These are phyloP conservation scores for Ormosia emarginata DNA, from an alignment of 306 rosid genomes.

Conservation along the genomic window DNA sequence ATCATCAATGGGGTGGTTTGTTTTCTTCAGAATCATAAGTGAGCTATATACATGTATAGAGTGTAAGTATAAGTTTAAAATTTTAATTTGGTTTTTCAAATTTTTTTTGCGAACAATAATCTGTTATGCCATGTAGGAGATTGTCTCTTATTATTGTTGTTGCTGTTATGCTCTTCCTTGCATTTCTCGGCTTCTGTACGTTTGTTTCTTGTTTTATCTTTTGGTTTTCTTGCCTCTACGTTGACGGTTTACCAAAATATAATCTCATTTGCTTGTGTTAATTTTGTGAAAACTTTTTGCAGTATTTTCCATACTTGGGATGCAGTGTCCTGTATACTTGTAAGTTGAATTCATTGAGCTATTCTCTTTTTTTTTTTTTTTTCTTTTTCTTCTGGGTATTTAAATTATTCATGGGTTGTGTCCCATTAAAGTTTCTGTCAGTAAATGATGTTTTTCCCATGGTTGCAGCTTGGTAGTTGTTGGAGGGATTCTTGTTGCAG, in stretches of 20 bases:
- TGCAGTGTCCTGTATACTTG: conserved; percentile 56
- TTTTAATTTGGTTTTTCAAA: not conserved
- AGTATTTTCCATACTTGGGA: conserved; percentile 64
- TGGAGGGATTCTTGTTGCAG: conserved; percentile 65
- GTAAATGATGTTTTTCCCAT: conserved; percentile 11
- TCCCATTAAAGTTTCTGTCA: not conserved
- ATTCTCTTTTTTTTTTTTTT: not conserved
- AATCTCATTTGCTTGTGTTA: not conserved
- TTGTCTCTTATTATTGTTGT: conserved; percentile 50
- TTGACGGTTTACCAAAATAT: not conserved
- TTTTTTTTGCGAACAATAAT: not conserved
- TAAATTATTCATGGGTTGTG: not conserved
- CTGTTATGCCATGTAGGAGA: conserved; percentile 42
- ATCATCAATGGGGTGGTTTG: too few species aligned
- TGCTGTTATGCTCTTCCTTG: conserved; percentile 53
- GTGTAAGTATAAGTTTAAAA: conserved; percentile 10
- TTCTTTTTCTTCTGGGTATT: not conserved
- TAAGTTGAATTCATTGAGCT: conserved; percentile 35
- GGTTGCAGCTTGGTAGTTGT: conserved; percentile 47
- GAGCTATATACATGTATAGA: too few species aligned
- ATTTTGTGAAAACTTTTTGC: conserved; percentile 24
- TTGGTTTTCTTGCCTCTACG: too few species aligned
- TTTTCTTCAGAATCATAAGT: too few species aligned
- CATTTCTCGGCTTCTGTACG: conserved; percentile 70
- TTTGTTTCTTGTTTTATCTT: not conserved